Percentiles rank a stretch among this genome's conserved stretches.
These are phyloP conservation scores for Schizophyllum amplum DNA, from an alignment of 1,284 basidiomycete genomes.

Conservation along the genomic window DNA sequence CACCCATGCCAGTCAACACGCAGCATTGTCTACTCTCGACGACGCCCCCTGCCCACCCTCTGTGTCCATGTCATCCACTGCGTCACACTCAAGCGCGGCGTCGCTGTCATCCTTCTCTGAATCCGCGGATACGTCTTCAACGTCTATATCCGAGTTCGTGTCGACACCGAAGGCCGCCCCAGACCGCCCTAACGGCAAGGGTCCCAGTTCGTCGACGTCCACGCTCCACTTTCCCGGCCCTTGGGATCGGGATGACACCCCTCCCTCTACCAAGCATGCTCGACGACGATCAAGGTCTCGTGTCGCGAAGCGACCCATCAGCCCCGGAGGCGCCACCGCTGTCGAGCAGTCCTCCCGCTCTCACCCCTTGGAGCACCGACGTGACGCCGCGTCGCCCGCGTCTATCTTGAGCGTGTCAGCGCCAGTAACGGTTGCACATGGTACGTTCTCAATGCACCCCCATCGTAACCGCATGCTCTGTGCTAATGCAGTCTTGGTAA, in stretches of 20 bases:
- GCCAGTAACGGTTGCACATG: neutral
- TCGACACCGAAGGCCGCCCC: neutral
- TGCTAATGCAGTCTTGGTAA: neutral
- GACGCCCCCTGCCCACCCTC: neutral
- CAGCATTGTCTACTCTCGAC: neutral
- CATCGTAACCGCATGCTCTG: neutral
- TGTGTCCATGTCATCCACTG: conserved; percentile 5
- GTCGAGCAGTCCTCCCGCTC: neutral
- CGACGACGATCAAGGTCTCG: neutral
- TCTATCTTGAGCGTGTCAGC: neutral
- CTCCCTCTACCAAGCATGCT: neutral
- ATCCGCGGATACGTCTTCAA: neutral
- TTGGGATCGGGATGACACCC: neutral
- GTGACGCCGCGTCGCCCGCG: too few relatives aligned
- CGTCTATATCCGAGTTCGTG: neutral
- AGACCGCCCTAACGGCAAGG: neutral
- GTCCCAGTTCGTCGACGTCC: neutral
- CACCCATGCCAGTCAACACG: neutral
- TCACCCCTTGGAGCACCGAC: too few relatives aligned
- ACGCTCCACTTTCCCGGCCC: neutral
- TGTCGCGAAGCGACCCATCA: too few relatives aligned
- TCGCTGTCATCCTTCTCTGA: conserved; percentile 1
- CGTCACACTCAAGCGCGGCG: conserved; percentile 1
- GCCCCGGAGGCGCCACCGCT: too few relatives aligned
- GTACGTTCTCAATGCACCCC: neutral